phyloP scores from a whole-genome alignment of 495 filamentous ascomycete species.

The Neurospora sp. region DNA sequence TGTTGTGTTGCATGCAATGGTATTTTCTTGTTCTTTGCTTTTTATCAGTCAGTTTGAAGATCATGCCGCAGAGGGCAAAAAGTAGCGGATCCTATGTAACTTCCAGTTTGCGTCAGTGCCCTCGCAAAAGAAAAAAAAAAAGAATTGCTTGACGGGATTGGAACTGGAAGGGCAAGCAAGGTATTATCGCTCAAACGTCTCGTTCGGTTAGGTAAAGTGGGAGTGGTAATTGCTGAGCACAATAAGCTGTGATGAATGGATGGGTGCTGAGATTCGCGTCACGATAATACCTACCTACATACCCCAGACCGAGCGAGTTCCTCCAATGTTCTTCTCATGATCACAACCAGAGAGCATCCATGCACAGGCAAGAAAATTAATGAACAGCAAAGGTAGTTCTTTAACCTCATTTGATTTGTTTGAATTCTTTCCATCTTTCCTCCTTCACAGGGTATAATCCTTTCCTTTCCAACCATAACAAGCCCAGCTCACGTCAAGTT shows the following conservation, averaged over 20 bases:
- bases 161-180: neutral
- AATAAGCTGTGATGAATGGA: neutral
- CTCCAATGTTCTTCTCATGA: neutral
- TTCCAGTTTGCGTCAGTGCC: neutral
- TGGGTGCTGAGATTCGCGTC: neutral
- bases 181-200: neutral
- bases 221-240: neutral
- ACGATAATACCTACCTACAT: neutral
- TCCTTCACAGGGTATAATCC: neutral
- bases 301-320: neutral
- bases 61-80: neutral
- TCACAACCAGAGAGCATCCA: neutral
- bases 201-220: neutral
- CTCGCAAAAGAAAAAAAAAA: neutral
- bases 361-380: neutral
- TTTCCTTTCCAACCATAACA: neutral
- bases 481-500: neutral
- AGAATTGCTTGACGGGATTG: neutral
- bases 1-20: neutral
- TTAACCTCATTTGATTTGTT: neutral
- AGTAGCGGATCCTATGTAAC: neutral
- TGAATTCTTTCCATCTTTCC: neutral
- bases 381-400: neutral
- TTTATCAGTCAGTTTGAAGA: neutral
- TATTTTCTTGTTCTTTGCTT: neutral